These are phyloP conservation scores for Zelonia costaricensis DNA, from an alignment of 208 protist genomes.

Conservation along the genomic window DNA sequence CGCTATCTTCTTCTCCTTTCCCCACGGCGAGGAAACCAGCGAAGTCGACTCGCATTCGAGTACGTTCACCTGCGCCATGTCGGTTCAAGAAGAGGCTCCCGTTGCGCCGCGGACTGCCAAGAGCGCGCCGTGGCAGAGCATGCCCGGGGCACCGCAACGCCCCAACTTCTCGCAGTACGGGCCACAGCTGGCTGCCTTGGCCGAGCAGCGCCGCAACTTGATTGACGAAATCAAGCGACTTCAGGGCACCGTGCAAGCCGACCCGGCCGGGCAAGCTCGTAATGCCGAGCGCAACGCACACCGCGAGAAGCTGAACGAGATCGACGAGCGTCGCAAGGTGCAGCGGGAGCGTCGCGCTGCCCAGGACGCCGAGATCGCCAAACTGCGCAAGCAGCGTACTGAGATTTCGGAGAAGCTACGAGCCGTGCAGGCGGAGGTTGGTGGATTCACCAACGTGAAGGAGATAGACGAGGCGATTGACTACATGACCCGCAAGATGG, in stretches of 20 bases:
- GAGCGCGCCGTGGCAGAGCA: slow-evolving; percentile 54
- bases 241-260: slow-evolving; percentile 43
- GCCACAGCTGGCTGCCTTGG: slow-evolving; percentile 40
- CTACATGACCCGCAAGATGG: slow-evolving; percentile 77
- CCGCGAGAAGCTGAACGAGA: slow-evolving; percentile 43
- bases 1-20: too few species aligned
- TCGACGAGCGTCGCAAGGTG: slow-evolving; percentile 51
- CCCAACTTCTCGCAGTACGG: slow-evolving; percentile 50
- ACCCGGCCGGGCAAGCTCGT: slow-evolving; percentile 28
- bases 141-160: slow-evolving; percentile 49
- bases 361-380: slow-evolving; percentile 69
- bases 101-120: neutral
- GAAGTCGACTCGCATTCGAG: too few species aligned
- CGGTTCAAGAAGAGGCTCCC: slow-evolving; percentile 7
- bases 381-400: slow-evolving; percentile 50
- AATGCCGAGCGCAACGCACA: slow-evolving; percentile 49
- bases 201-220: slow-evolving; percentile 39
- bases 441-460: slow-evolving; percentile 56
- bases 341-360: slow-evolving; percentile 47
- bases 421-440: slow-evolving; percentile 50
- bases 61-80: slow-evolving; percentile 10
- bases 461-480: slow-evolving; percentile 78
- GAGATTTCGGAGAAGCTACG: slow-evolving; percentile 57
- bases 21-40: too few species aligned
- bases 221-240: slow-evolving; percentile 68